These are phyloP conservation scores for Hypholoma sublateritium DNA, from an alignment of 768 basidiomycete genomes.

Conservation along the genomic window DNA sequence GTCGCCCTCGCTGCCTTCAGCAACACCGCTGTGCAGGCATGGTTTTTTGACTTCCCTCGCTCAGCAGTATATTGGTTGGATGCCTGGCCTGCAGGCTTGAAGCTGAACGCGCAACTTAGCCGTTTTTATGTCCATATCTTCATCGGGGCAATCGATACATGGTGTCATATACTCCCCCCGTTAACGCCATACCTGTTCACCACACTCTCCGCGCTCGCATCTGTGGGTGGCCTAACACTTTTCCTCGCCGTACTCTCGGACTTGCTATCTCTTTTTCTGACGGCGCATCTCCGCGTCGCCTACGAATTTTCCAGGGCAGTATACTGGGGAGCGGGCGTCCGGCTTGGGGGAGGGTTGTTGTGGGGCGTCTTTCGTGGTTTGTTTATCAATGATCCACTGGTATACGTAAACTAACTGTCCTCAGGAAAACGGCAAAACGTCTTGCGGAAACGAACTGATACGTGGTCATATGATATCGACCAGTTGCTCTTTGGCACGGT, in stretches of 20 bases:
- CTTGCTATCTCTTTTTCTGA: slow-evolving; percentile 55
- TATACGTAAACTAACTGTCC: not conserved
- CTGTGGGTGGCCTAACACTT: slow-evolving; percentile 59
- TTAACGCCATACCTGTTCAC: slow-evolving; percentile 17
- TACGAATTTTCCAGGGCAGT: slow-evolving; percentile 63
- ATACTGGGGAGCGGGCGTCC: slow-evolving; percentile 56
- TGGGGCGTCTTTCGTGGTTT: slow-evolving; percentile 91
- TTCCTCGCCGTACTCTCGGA: slow-evolving; percentile 68
- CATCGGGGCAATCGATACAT: slow-evolving; percentile 59
- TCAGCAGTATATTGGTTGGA: slow-evolving; percentile 77
- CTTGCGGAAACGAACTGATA: slow-evolving; percentile 83
- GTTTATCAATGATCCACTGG: not conserved
- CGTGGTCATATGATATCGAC: slow-evolving; percentile 90
- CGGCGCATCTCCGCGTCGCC: slow-evolving; percentile 69
- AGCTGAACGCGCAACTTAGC: slow-evolving; percentile 94
- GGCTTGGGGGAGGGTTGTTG: slow-evolving; percentile 55
- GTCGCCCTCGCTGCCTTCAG: slow-evolving; percentile 40
- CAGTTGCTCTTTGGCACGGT: slow-evolving; percentile 94
- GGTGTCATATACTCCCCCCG: slow-evolving; percentile 57
- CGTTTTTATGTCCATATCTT: slow-evolving; percentile 78
- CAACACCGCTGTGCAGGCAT: slow-evolving; percentile 27
- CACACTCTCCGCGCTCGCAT: slow-evolving; percentile 29
- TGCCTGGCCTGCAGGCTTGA: slow-evolving; percentile 94
- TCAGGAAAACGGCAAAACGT: slow-evolving; percentile 88
- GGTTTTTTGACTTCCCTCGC: slow-evolving; percentile 29